These are phyloP conservation scores for Nemania sp. DNA, from an alignment of 2,329 filamentous ascomycete species.

Conservation along the genomic window DNA sequence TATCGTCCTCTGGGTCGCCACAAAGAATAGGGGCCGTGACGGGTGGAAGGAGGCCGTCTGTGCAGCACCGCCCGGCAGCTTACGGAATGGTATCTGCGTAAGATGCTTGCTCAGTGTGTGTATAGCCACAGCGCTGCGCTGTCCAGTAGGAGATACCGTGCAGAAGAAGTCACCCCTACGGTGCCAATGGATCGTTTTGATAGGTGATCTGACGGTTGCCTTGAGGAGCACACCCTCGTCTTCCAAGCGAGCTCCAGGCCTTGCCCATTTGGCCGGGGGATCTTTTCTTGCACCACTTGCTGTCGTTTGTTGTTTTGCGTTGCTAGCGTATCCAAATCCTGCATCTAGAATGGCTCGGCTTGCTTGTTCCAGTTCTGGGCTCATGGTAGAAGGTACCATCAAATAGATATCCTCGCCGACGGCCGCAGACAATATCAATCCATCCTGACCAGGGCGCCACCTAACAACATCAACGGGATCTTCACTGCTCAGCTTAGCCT, in stretches of 20 bases:
- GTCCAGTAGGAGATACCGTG: slow-evolving; percentile 85
- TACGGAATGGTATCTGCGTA: slow-evolving; percentile 93
- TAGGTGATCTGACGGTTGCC: slow-evolving; percentile 79
- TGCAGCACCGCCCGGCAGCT: slow-evolving; percentile 73
- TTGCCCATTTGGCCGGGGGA: slow-evolving; percentile 83
- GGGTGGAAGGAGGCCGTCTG: slow-evolving; percentile 97
- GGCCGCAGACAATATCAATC: slow-evolving; percentile 84
- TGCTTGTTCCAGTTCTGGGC: slow-evolving; percentile 77
- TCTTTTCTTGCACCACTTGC: slow-evolving; percentile 74
- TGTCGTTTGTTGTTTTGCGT: slow-evolving; percentile 67
- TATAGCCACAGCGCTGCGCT: slow-evolving; percentile 86
- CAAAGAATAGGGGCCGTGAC: slow-evolving; percentile 90
- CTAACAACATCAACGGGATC: slow-evolving; percentile 85
- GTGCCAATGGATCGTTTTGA: slow-evolving; percentile 95
- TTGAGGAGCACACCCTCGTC: slow-evolving; percentile 83
- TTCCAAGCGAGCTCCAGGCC: slow-evolving; percentile 79
- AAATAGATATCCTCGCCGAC: slow-evolving; percentile 88
- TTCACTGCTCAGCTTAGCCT: slow-evolving; percentile 80
- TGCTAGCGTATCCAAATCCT: slow-evolving; percentile 93
- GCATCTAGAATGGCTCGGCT: slow-evolving; percentile 83
- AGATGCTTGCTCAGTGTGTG: slow-evolving; percentile 96
- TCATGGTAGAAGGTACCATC: slow-evolving; percentile 78
- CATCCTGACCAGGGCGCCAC: slow-evolving; percentile 88
- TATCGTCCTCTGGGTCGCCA: slow-evolving; percentile 93
- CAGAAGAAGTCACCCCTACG: slow-evolving; percentile 93